phyloP scores from a whole-genome alignment of 75 land plant species.

The Sequoia sempervirens region DNA sequence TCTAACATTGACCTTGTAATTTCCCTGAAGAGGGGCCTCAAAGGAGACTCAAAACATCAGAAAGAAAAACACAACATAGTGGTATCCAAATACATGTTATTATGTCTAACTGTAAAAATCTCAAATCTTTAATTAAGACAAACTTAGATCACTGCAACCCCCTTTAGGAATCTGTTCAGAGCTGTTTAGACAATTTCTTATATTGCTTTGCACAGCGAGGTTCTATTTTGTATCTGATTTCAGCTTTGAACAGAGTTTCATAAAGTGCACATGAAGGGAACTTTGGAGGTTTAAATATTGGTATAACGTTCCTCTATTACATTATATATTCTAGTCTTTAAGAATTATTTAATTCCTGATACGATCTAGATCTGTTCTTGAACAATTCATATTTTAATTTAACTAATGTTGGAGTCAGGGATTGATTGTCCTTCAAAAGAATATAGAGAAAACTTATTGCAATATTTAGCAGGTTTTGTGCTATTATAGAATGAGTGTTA shows the following conservation, averaged over 20 bases:
- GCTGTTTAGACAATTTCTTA: background rate
- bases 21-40: no score
- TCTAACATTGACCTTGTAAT: no score
- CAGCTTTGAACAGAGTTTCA: background rate
- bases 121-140: background rate
- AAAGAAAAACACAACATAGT: no score
- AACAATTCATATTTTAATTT: background rate
- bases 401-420: background rate
- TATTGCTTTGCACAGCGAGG: background rate
- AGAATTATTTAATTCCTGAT: background rate
- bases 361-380: background rate
- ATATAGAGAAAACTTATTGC: background rate
- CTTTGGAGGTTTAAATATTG: background rate
- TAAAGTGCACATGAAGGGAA: background rate
- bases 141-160: background rate
- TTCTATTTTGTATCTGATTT: background rate
- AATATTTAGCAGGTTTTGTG: background rate
- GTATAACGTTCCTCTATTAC: background rate
- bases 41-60: no score
- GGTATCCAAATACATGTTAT: background rate
- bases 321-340: background rate
- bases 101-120: background rate
- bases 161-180: background rate
- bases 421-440: background rate
- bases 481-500: background rate